phyloP scores from a whole-genome alignment of 768 basidiomycete species.

The Chalciporus sphaerocephalus region DNA sequence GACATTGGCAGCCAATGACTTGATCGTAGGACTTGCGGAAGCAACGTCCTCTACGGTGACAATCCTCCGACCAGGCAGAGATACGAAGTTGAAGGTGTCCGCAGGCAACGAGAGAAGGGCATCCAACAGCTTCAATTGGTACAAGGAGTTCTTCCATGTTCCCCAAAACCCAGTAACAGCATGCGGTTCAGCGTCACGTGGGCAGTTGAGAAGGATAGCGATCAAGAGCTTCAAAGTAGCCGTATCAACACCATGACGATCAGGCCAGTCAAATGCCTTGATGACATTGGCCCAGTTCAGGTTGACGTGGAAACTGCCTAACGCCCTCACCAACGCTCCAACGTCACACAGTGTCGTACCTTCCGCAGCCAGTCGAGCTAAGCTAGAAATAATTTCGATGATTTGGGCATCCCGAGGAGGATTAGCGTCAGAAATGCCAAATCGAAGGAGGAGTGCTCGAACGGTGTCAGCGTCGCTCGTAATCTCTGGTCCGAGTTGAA shows the following conservation, averaged over 20 bases:
- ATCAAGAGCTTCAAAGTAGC: constrained; percentile 86
- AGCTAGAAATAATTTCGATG: constrained; percentile 62
- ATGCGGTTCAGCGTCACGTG: constrained; percentile 70
- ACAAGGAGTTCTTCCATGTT: constrained; percentile 78
- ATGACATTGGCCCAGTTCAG: constrained; percentile 82
- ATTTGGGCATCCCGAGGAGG: constrained; percentile 71
- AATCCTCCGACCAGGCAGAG: constrained; percentile 75
- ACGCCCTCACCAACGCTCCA: constrained; percentile 64
- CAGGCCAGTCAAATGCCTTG: constrained; percentile 79
- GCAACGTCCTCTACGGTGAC: constrained; percentile 88
- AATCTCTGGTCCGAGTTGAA: constrained; percentile 76
- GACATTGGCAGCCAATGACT: constrained; percentile 82
- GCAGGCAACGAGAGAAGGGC: constrained; percentile 83
- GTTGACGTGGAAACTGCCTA: constrained; percentile 60
- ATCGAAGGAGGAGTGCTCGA: constrained; percentile 64
- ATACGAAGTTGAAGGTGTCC: constrained; percentile 91
- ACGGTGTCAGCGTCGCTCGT: constrained; percentile 70
- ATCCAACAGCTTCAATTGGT: constrained; percentile 83
- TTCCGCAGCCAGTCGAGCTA: constrained; percentile 69
- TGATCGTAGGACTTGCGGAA: constrained; percentile 84
- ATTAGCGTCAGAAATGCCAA: constrained; percentile 66
- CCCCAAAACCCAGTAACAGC: constrained; percentile 85
- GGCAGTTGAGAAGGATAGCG: constrained; percentile 78
- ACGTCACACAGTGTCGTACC: constrained; percentile 72
- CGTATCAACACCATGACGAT: constrained; percentile 83